Conservation (phyloP, 2,329 filamentous ascomycete species). For the Aureobasidium sp. region DNA sequence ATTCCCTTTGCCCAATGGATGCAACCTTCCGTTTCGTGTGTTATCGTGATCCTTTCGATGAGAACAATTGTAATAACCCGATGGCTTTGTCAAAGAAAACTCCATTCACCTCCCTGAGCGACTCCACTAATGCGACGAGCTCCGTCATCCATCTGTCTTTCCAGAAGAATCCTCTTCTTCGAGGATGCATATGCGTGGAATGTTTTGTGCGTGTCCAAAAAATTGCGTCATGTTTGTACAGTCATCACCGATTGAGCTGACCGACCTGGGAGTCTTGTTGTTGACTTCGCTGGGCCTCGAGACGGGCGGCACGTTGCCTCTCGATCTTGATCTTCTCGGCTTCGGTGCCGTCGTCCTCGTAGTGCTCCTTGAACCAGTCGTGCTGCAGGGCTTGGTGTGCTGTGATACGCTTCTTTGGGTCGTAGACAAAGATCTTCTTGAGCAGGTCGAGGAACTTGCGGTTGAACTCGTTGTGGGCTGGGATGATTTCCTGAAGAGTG, state of each 20-base stretch:
- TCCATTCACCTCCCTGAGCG: background rate
- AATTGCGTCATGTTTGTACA: conserved; percentile 1
- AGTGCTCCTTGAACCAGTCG: conserved; percentile 56
- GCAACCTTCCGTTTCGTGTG: conserved; percentile 6
- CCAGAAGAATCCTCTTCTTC: background rate
- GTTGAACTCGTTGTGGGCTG: conserved; percentile 52
- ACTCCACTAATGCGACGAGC: background rate
- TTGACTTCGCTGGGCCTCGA: conserved; percentile 4
- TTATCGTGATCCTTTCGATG: background rate
- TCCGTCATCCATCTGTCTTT: background rate
- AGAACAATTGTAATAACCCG: background rate
- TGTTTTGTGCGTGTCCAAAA: background rate
- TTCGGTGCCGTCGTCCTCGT: conserved; percentile 53
- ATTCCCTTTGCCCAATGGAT: background rate
- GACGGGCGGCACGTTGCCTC: conserved; percentile 15
- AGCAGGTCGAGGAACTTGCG: conserved; percentile 55
- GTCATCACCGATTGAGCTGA: background rate
- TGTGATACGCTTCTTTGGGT: conserved; percentile 56
- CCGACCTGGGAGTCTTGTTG: background rate
- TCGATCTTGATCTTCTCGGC: conserved; percentile 17
- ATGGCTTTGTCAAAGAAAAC: background rate
- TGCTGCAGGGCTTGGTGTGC: conserved; percentile 58
- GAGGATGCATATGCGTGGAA: background rate
- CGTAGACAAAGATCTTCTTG: conserved; percentile 57
- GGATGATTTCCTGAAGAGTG: conserved; percentile 52